Conservation (phyloP, 2,329 filamentous ascomycete species). For the Aspergillaceae sp. region DNA sequence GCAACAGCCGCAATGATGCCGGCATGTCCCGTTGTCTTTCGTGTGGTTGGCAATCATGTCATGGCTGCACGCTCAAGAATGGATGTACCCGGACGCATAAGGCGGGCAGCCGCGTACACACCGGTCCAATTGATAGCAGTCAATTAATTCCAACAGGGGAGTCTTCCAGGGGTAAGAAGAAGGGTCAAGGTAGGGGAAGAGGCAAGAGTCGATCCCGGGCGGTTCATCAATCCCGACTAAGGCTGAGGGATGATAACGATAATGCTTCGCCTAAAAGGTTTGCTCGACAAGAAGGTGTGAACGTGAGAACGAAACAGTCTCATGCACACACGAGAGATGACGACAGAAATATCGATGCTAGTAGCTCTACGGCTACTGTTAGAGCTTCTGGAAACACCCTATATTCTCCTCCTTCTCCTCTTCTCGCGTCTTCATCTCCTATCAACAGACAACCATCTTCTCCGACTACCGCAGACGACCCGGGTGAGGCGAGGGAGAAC, state of each 20-base stretch:
- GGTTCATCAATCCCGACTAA: too few species aligned
- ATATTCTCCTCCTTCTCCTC: not conserved
- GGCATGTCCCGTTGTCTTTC: conserved; percentile 25
- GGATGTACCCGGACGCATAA: conserved; percentile 9
- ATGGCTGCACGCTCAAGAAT: conserved; percentile 17
- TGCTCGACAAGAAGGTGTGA: too few species aligned
- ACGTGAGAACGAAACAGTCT: too few species aligned
- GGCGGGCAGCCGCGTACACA: conserved; percentile 3
- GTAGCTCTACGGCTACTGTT: too few species aligned
- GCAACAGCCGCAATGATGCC: conserved; percentile 23
- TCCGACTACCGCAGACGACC: not conserved
- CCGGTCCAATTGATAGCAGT: not conserved
- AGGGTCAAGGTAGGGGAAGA: not conserved
- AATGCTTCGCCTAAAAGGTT: too few species aligned
- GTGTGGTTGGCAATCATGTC: conserved; percentile 31
- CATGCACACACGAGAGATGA: too few species aligned
- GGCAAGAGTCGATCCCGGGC: too few species aligned
- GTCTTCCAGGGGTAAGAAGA: not conserved
- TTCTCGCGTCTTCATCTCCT: not conserved
- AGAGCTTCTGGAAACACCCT: too few species aligned
- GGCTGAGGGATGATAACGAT: too few species aligned
- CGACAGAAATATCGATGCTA: too few species aligned
- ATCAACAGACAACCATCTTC: not conserved
- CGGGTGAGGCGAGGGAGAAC: not conserved
- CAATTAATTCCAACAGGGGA: not conserved